Conservation (phyloP, 345 rosid species). For the Syzygium grande region DNA sequence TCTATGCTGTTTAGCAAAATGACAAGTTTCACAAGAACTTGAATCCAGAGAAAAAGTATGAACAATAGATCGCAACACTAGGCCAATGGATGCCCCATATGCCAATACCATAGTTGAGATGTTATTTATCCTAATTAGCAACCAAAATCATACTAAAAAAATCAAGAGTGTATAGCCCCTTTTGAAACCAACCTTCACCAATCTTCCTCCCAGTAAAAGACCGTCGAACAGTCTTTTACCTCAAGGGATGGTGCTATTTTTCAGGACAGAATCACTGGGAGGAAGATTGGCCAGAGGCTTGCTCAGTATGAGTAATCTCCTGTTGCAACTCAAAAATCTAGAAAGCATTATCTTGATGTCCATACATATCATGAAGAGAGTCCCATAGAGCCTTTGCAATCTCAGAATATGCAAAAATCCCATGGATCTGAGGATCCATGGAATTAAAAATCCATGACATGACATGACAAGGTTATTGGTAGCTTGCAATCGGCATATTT, state of each 20-base stretch:
- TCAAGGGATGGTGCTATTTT: too few relatives aligned
- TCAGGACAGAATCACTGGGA: too few relatives aligned
- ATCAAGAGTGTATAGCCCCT: accelerated
- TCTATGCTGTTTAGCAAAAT: neutral
- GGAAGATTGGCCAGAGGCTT: neutral
- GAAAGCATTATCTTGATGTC: neutral
- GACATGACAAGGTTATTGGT: neutral
- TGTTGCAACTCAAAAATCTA: neutral
- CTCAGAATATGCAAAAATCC: neutral
- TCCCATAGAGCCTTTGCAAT: too few relatives aligned
- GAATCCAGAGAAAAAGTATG: neutral
- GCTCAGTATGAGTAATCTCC: neutral
- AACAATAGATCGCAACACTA: neutral
- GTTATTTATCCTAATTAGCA: neutral
- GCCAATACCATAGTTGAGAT: neutral
- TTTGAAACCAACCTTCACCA: neutral
- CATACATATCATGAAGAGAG: neutral
- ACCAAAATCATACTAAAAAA: neutral
- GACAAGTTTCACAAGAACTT: neutral
- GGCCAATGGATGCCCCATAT: neutral
- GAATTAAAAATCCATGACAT: neutral
- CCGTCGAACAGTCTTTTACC: too few relatives aligned
- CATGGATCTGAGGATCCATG: neutral
- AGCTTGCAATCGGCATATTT: neutral
- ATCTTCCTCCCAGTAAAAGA: neutral